Evolutionary conservation across 257 asterid genomes (phyloP), one percentile per base, ranked within the genome.

Genomic region (Solanum sitiens): DNA sequence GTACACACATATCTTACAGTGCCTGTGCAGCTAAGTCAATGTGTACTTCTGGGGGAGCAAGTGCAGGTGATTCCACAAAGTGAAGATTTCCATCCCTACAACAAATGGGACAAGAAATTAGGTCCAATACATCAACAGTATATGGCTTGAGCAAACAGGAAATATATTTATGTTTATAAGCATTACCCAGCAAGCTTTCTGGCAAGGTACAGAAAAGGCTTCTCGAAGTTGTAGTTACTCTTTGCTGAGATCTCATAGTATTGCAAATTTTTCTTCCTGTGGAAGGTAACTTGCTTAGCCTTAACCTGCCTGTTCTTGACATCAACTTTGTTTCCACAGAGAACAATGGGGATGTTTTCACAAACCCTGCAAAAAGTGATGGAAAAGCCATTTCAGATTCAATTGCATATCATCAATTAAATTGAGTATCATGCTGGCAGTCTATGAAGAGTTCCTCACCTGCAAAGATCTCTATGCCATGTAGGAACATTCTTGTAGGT

Each of bases 381-480:
- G 35, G 35, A 11, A 37, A 23, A 40, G 33, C 21, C 83, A 75
- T 44, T 75, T 75, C 56, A 75, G 83, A 75, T 23, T 40, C 83
- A 75, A 75, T 40, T 21, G 35, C 20, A 75, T n/a, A 40, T 75
- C 42, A 40, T 75, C 35, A 75, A 40, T 8, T 32, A 53, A 63
- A 16, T 75, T 40, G 35, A 75, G 35, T 13, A 3, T 12, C 40
- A 75, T 75, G 23, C 11, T 75, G 83, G 47, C 83, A 37, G 32
- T 27, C 53, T 13, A 44, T 47, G 35, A 74, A n/a, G 61, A 39
- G 80, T 59, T 56, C 23, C 91, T 74, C 91, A 95, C 98, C 98
- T 75, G 94, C 99, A 96, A 90, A 96, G 96, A 91, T 96, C 99
- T 90, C 99, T 96, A 86, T 96, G 99, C 99, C 99, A 96, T 15